Conservation (phyloP, 306 rosid species). For the Prunus padus region DNA sequence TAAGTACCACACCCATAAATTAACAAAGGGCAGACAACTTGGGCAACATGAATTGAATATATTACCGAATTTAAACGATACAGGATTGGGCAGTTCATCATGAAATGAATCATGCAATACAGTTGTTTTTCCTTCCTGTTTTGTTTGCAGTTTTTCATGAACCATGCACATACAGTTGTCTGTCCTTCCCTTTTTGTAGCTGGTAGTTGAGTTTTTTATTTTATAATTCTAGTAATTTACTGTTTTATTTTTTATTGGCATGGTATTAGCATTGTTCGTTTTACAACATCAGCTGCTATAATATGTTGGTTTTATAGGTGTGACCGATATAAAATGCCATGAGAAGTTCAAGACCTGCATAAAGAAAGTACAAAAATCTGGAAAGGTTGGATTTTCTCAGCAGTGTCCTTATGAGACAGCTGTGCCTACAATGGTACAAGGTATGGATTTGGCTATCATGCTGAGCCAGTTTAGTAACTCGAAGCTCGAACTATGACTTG, state of each 20-base stretch:
- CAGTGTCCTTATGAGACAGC: conserved; percentile 54
- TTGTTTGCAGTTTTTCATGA: neutral
- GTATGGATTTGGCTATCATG: conserved; percentile 84
- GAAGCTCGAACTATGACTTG: conserved; percentile 35
- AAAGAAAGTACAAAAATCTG: conserved; percentile 50
- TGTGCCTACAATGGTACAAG: conserved; percentile 70
- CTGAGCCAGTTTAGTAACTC: conserved; percentile 54
- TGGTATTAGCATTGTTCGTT: no score
- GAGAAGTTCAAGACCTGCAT: conserved; percentile 62
- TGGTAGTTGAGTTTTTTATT: neutral
- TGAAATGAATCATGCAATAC: neutral
- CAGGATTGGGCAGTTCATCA: neutral
- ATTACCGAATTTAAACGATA: neutral
- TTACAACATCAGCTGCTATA: no score
- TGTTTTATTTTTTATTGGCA: neutral
- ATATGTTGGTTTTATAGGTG: conserved; percentile 39
- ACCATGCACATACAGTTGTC: neutral
- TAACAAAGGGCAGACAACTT: neutral
- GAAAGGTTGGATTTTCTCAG: conserved; percentile 68
- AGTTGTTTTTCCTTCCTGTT: neutral
- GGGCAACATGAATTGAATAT: neutral
- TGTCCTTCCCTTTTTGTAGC: neutral
- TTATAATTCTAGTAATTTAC: neutral
- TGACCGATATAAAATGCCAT: conserved; percentile 66
- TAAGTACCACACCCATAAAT: neutral